Percentiles rank a stretch among this genome's conserved stretches.
These are phyloP conservation scores for Elaphomyces granulatus DNA, from an alignment of 495 filamentous ascomycete species.

Conservation along the genomic window DNA sequence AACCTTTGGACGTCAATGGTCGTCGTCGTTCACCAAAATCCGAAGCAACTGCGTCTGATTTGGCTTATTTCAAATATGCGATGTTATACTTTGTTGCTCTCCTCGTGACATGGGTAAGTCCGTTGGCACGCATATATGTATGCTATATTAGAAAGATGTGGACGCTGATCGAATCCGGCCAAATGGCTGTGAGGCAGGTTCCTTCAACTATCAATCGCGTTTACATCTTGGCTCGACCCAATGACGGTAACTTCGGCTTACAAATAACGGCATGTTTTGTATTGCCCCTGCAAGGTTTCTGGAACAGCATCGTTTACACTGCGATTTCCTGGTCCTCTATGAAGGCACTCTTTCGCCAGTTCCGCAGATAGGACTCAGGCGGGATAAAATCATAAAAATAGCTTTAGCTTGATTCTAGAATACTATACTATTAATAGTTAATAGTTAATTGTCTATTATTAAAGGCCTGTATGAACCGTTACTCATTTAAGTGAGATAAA, in stretches of 20 bases:
- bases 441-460: no score
- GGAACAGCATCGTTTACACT: conserved; percentile 71
- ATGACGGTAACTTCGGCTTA: conserved; percentile 40
- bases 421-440: no score
- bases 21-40: conserved; percentile 10
- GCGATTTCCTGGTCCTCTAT: conserved; percentile 40
- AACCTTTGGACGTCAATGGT: conserved; percentile 3
- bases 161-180: no score
- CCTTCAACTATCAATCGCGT: conserved; percentile 70
- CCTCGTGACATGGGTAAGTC: conserved; percentile 59
- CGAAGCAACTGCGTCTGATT: conserved; percentile 35
- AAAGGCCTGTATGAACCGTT: no score
- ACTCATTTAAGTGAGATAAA: no score
- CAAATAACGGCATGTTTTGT: conserved; percentile 61
- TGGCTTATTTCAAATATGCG: conserved; percentile 71
- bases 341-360: conserved; percentile 11
- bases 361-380: conserved; percentile 2
- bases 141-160: not conserved
- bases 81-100: conserved; percentile 77
- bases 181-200: conserved; percentile 25
- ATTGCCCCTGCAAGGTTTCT: conserved; percentile 73
- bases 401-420: no score
- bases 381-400: no score
- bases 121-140: not conserved
- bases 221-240: conserved; percentile 46